Conservation (phyloP, 805 yeast species). For the Candida coquimbonensis region DNA sequence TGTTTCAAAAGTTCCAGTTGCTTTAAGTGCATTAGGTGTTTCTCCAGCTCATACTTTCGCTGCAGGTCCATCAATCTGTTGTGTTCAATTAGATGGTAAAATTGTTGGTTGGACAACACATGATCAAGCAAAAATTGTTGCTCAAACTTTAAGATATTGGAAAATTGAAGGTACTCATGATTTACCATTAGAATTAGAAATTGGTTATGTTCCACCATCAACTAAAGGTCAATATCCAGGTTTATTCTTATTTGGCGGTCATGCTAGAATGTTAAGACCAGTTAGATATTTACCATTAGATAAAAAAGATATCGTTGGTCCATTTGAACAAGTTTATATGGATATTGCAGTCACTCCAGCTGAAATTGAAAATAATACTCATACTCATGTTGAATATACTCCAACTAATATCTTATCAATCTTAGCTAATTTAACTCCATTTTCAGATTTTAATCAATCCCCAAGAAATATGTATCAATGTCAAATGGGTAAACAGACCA, state of each 20-base stretch:
- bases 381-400: slow-evolving; percentile 88
- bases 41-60: slow-evolving; percentile 71
- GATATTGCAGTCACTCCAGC: slow-evolving; percentile 90
- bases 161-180: slow-evolving; percentile 75
- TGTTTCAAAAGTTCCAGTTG: slow-evolving; percentile 61
- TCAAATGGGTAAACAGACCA: slow-evolving; percentile 99
- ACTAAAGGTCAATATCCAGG: slow-evolving; percentile 97
- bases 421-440: slow-evolving; percentile 94
- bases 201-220: slow-evolving; percentile 96
- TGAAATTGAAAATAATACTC: slow-evolving; percentile 75
- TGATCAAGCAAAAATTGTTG: slow-evolving; percentile 75
- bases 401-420: slow-evolving; percentile 94
- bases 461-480: slow-evolving; percentile 99
- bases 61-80: slow-evolving; percentile 83
- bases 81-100: slow-evolving; percentile 90
- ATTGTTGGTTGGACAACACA: slow-evolving; percentile 94
- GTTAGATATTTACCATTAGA: slow-evolving; percentile 84
- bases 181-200: slow-evolving; percentile 82
- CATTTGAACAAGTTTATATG: slow-evolving; percentile 97
- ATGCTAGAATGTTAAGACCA: slow-evolving; percentile 93
- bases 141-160: slow-evolving; percentile 88
- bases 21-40: slow-evolving; percentile 69
- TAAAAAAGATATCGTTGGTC: slow-evolving; percentile 85
- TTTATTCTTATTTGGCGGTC: slow-evolving; percentile 82
- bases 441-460: slow-evolving; percentile 96